A percentile compares a stretch with the other conserved stretches of the same genome.
These are phyloP conservation scores for Fusarium sp. DNA, from an alignment of 2,329 filamentous ascomycete species.

Conservation along the genomic window DNA sequence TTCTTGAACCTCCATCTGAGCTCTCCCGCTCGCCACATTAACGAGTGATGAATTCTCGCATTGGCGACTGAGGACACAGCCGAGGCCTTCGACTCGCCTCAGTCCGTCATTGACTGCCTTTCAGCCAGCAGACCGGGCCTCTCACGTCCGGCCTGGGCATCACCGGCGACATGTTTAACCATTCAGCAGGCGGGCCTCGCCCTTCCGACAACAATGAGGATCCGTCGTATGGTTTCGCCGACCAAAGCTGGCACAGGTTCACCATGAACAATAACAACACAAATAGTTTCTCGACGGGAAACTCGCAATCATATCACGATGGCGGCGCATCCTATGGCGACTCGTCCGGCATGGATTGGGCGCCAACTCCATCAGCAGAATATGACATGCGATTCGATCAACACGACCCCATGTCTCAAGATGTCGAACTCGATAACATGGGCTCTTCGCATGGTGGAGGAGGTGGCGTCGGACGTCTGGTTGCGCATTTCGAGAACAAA, in stretches of 20 bases:
- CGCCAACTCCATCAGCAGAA: constrained; percentile 42
- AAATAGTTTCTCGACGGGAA: constrained; percentile 34
- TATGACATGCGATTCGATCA: constrained; percentile 44
- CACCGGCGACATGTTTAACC: constrained; percentile 52
- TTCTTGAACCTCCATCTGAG: constrained; percentile 47
- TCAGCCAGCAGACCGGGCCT: constrained; percentile 47
- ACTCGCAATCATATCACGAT: constrained; percentile 40
- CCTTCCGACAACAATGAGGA: constrained; percentile 44
- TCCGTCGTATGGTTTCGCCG: constrained; percentile 44
- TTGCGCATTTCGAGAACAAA: constrained; percentile 55
- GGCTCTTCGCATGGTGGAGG: constrained; percentile 37
- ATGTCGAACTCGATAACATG: constrained; percentile 44
- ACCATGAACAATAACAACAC: constrained; percentile 37
- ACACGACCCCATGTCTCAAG: constrained; percentile 28
- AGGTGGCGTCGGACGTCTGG: constrained; percentile 49
- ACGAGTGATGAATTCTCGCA: constrained; percentile 51
- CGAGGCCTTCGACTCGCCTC: constrained; percentile 52
- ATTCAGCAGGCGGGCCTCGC: constrained; percentile 46
- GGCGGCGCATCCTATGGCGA: constrained; percentile 41
- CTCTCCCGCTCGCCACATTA: constrained; percentile 45
- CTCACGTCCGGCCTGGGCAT: constrained; percentile 45
- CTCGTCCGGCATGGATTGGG: constrained; percentile 52
- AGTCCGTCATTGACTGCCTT: constrained; percentile 49
- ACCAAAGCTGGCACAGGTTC: constrained; percentile 48
- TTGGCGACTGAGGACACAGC: constrained; percentile 48